Evolutionary conservation across 805 yeast genomes (phyloP).

Genomic region (Myxozyma melibiosi): DNA sequence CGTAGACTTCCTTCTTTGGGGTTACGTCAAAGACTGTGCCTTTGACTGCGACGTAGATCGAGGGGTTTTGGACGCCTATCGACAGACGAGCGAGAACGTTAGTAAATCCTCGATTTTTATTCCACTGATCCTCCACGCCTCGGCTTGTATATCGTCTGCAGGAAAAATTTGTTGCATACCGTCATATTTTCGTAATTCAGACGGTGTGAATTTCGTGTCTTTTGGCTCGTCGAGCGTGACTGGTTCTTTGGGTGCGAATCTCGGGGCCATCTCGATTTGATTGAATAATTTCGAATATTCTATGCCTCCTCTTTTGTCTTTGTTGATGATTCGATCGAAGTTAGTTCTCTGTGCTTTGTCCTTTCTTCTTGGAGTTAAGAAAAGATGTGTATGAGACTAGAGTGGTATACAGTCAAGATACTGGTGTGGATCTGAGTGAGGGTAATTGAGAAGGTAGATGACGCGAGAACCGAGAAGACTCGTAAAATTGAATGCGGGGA

Average conservation of each 20-base stretch:
- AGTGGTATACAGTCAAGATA: no score
- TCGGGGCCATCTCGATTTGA: constrained; percentile 17
- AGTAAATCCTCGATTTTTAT: not conserved
- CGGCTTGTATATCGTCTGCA: not conserved
- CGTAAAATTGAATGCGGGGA: no score
- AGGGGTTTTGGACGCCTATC: constrained; percentile 46
- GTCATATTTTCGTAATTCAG: constrained; percentile 50
- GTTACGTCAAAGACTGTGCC: constrained; percentile 82
- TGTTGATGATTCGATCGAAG: not conserved
- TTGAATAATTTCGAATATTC: no score
- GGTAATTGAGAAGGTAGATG: no score
- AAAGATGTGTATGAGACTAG: no score
- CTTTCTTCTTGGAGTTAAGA: no score
- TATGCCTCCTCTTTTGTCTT: no score
- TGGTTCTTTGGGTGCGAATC: constrained; percentile 58
- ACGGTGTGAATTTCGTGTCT: constrained; percentile 48
- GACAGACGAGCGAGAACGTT: not conserved
- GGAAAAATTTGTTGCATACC: constrained; percentile 41
- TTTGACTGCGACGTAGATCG: constrained; percentile 71
- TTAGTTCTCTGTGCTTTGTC: no score
- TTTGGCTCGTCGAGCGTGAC: constrained; percentile 57
- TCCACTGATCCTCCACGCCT: not conserved
- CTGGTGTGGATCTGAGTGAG: no score
- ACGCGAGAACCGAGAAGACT: no score
- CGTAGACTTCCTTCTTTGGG: constrained; percentile 65